Base-by-base conservation (phyloP, 371 early-diverging fungal species). In the Saksenaea oblongispora region DNA sequence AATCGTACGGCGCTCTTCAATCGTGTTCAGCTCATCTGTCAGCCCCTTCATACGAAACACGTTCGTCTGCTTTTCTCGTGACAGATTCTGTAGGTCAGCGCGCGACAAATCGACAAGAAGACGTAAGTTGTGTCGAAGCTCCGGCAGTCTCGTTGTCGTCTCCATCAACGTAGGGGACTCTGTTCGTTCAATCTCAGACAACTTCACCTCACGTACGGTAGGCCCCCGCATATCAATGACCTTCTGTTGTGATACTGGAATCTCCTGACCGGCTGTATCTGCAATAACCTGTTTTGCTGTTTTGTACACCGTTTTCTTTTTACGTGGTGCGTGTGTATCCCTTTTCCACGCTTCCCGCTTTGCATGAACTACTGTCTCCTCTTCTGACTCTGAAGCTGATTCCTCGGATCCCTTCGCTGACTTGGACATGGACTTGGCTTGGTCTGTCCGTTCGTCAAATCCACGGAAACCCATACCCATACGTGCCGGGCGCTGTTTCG, bases 221-320 rank as follows among this genome's bases (percentile, higher is more conserved):
- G 84, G 85, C 1, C 92, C 91, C 0, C 91, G 91, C 92, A 93
- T 91, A 70, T 95, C 95, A 34, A 93, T 76, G 47, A 95, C 87
- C 69, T 92, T 93, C 65, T 82, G 85, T 42, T 71, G 83, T 3
- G 70, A 66, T 10, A 41, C 61, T 18, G 67, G 61, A 14, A 73
- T 61, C 59, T 68, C 59, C 31, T 70, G 62, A 34, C 61, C 66
- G 27, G 64, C 65, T 1, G 62, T 55, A 18, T 70, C 67, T 7
- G 67, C 69, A 57, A 85, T 67, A 34, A 93, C 76, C 53, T 93
- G 90, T 17, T 85, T 79, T 3, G 93, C 93, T 2, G 91, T 91
- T 71, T 90, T 91, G 69, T 91, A 93, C 24, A 79, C 73, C 3
- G 75, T 68, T 66, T 88, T 91, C 13, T 66, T 64, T 51, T 76